Conservation (phyloP, 2,329 filamentous ascomycete species). For the Xylaria sp. region DNA sequence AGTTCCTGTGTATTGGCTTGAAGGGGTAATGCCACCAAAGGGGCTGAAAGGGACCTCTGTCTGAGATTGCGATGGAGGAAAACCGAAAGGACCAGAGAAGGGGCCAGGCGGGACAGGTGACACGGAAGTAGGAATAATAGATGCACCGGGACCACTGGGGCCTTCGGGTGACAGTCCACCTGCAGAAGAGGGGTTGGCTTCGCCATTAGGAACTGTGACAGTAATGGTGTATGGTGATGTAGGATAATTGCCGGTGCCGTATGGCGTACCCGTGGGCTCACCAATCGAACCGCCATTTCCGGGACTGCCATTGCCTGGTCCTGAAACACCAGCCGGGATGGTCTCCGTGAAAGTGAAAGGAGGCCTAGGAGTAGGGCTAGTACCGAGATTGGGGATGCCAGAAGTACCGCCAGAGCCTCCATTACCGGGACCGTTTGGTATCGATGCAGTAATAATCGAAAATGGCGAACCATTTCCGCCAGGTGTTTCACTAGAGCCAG, state of each 20-base stretch:
- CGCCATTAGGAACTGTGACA: constrained; percentile 34
- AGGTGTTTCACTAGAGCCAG: constrained; percentile 19
- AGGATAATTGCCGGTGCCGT: constrained; percentile 26
- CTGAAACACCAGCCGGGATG: constrained; percentile 20
- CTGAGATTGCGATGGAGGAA: constrained; percentile 32
- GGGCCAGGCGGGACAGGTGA: constrained; percentile 34
- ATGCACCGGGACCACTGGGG: constrained; percentile 35
- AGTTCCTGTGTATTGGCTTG: constrained; percentile 38
- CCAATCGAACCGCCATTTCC: constrained; percentile 21
- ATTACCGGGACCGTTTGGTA: constrained; percentile 2
- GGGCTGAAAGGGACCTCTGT: constrained; percentile 26
- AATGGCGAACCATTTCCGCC: constrained; percentile 4
- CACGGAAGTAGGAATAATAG: constrained; percentile 26
- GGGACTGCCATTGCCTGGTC: constrained; percentile 18
- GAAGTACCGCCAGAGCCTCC: constrained; percentile 14
- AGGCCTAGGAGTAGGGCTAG: constrained; percentile 10
- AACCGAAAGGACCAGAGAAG: constrained; percentile 42
- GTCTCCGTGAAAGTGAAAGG: constrained; percentile 30
- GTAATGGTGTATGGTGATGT: constrained; percentile 30
- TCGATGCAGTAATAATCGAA: neutral
- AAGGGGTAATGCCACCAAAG: constrained; percentile 35
- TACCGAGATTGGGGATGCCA: constrained; percentile 23
- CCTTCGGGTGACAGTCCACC: constrained; percentile 31
- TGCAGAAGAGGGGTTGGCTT: constrained; percentile 19
- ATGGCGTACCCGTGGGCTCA: constrained; percentile 25